Evolutionary conservation across 495 filamentous ascomycete species (phyloP).

Genomic region (Niebla homalea): DNA sequence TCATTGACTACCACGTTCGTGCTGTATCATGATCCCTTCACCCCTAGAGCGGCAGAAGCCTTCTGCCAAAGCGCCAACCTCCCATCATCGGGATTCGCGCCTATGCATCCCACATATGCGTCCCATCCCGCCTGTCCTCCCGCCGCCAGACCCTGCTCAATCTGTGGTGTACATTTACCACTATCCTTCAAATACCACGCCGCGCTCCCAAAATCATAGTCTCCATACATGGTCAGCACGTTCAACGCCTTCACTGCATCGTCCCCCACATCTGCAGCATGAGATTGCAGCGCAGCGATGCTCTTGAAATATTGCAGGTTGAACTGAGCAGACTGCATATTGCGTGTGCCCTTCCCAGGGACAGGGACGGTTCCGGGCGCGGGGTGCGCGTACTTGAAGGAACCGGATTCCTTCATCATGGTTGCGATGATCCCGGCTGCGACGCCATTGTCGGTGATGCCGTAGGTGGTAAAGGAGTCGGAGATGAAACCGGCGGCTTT

Average conservation of each 20-base stretch:
- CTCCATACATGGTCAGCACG: conserved; percentile 42
- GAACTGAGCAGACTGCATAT: conserved; percentile 33
- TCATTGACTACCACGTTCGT: no score
- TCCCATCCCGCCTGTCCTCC: conserved; percentile 43
- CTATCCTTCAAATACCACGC: conserved; percentile 55
- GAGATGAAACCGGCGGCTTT: conserved; percentile 46
- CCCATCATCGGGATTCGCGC: conserved; percentile 33
- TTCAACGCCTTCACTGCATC: conserved; percentile 33
- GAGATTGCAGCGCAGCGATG: conserved; percentile 32
- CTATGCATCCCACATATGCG: conserved; percentile 54
- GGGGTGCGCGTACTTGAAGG: conserved; percentile 58
- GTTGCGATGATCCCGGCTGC: conserved; percentile 49
- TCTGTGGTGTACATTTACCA: no score
- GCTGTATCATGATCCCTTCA: neutral
- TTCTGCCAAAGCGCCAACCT: conserved; percentile 43
- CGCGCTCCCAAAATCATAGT: conserved; percentile 57
- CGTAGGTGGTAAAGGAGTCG: conserved; percentile 42
- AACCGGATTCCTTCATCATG: conserved; percentile 54
- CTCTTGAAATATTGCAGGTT: conserved; percentile 49
- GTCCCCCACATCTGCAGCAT: conserved; percentile 19
- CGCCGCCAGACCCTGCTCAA: conserved; percentile 26
- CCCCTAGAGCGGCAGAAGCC: conserved; percentile 28
- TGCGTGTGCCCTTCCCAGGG: conserved; percentile 56
- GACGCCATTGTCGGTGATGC: conserved; percentile 37
- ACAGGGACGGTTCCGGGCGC: conserved; percentile 37